Evolutionary conservation across 2,329 filamentous ascomycete genomes (phyloP).

Genomic region (Arachnopeziza araneosa): DNA sequence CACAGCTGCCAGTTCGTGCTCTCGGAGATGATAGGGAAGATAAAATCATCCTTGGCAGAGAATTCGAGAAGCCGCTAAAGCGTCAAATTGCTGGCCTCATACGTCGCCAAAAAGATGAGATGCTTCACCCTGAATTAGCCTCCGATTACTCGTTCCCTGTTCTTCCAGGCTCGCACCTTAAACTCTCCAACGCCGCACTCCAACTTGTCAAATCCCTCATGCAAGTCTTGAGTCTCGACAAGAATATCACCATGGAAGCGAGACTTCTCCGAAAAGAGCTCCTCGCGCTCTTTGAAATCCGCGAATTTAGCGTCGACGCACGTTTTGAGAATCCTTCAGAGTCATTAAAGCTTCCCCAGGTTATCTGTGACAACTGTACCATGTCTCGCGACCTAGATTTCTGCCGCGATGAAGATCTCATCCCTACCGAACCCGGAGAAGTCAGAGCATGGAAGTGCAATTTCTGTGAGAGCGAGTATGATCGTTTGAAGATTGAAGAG

Average conservation of each 20-base stretch:
- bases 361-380: slow-evolving; percentile 88
- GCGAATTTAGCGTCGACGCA: slow-evolving; percentile 87
- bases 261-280: slow-evolving; percentile 85
- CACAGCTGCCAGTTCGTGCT: slow-evolving; percentile 50
- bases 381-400: slow-evolving; percentile 84
- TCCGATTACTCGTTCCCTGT: slow-evolving; percentile 80
- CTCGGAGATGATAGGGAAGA: slow-evolving; percentile 54
- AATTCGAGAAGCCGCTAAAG: slow-evolving; percentile 83
- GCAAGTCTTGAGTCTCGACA: slow-evolving; percentile 87
- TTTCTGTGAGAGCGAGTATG: slow-evolving; percentile 70
- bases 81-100: slow-evolving; percentile 82
- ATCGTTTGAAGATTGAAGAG: slow-evolving; percentile 80
- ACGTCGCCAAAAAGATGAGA: slow-evolving; percentile 78
- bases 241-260: slow-evolving; percentile 83
- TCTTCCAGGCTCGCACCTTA: slow-evolving; percentile 67
- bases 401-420: slow-evolving; percentile 79
- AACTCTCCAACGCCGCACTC: slow-evolving; percentile 66
- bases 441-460: slow-evolving; percentile 62
- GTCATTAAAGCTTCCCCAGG: slow-evolving; percentile 63
- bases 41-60: slow-evolving; percentile 66
- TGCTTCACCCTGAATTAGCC: slow-evolving; percentile 82
- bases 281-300: slow-evolving; percentile 83
- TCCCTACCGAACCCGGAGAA: slow-evolving; percentile 39
- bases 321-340: slow-evolving; percentile 81
- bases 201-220: slow-evolving; percentile 91